Conservation (phyloP, 1,139 yeast genomes). For the Meyerozyma carpophila region DNA sequence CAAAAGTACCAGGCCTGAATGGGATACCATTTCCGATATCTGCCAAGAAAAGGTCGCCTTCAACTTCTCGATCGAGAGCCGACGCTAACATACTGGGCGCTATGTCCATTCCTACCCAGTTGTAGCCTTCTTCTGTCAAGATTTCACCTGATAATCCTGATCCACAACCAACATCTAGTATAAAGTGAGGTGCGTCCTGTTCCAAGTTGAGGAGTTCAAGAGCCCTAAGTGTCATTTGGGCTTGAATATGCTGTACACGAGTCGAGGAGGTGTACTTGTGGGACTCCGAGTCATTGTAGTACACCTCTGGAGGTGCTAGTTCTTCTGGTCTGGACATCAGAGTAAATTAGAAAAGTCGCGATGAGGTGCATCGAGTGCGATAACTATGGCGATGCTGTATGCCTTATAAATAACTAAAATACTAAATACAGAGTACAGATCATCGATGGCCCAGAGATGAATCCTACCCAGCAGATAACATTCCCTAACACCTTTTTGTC, state of each 20-base stretch:
- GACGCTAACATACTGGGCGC: slow-evolving; percentile 95
- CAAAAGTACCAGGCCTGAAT: slow-evolving; percentile 93
- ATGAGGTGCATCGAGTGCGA: not conserved
- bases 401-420: slow-evolving; percentile 34
- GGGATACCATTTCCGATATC: slow-evolving; percentile 96
- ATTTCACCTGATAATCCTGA: slow-evolving; percentile 96
- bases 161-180: slow-evolving; percentile 95
- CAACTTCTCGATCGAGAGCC: slow-evolving; percentile 85
- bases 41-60: slow-evolving; percentile 84
- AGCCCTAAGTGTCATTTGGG: slow-evolving; percentile 93
- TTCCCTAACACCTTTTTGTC: slow-evolving; percentile 66
- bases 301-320: slow-evolving; percentile 95
- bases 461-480: slow-evolving; percentile 86
- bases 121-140: slow-evolving; percentile 85
- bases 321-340: slow-evolving; percentile 95
- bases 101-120: slow-evolving; percentile 96
- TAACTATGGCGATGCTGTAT: not conserved
- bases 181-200: slow-evolving; percentile 58
- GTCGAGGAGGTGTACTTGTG: slow-evolving; percentile 85
- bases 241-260: slow-evolving; percentile 97
- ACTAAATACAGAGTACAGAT: slow-evolving; percentile 81
- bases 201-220: slow-evolving; percentile 74
- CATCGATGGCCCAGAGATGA: slow-evolving; percentile 84
- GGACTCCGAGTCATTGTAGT: slow-evolving; percentile 87
- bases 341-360: not conserved